Percentiles rank a stretch among this genome's conserved stretches.
These are phyloP conservation scores for Terana coerulea DNA, from an alignment of 768 basidiomycete species.

Conservation along the genomic window DNA sequence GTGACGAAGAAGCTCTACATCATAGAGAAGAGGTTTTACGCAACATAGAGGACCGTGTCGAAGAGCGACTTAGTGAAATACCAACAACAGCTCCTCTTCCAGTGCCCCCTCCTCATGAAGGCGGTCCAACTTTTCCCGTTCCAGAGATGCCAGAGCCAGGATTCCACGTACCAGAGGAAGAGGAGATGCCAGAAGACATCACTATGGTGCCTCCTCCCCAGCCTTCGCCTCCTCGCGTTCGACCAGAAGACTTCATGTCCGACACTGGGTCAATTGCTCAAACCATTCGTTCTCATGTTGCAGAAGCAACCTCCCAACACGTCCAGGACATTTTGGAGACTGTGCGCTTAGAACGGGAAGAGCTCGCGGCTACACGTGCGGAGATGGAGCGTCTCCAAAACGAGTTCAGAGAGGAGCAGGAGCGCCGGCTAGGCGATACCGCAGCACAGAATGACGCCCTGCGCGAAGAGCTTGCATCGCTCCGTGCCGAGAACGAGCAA, in stretches of 20 bases:
- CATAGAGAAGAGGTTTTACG: conserved; percentile 43
- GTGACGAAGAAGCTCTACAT: conserved; percentile 53
- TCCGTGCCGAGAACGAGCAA: conserved; percentile 38
- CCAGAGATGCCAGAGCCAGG: neutral
- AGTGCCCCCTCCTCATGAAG: conserved; percentile 13
- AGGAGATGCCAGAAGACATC: neutral
- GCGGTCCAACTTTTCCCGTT: neutral
- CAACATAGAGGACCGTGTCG: conserved; percentile 21
- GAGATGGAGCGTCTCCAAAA: conserved; percentile 53
- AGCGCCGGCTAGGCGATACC: conserved; percentile 36
- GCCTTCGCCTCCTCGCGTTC: neutral
- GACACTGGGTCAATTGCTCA: conserved; percentile 30
- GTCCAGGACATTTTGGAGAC: conserved; percentile 56
- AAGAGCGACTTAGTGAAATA: conserved; percentile 8
- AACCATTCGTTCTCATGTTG: conserved; percentile 38
- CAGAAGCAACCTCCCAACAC: conserved; percentile 54
- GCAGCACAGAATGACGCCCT: conserved; percentile 54
- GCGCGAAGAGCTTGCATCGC: conserved; percentile 57
- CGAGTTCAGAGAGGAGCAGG: conserved; percentile 47
- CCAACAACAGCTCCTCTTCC: conserved; percentile 13
- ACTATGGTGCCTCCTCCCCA: conserved; percentile 3
- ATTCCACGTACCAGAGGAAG: conserved; percentile 5
- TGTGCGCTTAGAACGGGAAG: conserved; percentile 56
- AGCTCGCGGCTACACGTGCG: conserved; percentile 48
- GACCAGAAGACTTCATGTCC: neutral